Evolutionary conservation across 306 rosid species (phyloP).

Genomic region (Betula pendula): DNA sequence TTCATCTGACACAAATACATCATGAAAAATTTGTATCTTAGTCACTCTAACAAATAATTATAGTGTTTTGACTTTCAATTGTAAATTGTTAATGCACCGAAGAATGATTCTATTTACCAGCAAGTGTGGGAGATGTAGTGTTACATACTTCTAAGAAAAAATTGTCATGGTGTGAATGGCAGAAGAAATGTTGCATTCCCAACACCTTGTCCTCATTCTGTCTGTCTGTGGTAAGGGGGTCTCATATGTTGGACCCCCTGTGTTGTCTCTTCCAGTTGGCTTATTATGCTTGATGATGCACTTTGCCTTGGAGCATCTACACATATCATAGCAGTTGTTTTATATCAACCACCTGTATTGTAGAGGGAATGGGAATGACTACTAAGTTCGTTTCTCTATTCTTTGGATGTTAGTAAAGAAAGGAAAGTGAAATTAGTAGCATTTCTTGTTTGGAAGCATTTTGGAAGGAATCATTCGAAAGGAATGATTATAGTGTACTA

Average conservation of each 20-base stretch:
- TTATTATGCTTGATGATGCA: not conserved
- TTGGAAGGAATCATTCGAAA: not conserved
- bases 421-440: too few relatives aligned
- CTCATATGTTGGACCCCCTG: not conserved
- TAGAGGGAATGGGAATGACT: not conserved
- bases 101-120: constrained; percentile 15
- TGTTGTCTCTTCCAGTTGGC: not conserved
- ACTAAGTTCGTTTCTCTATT: not conserved
- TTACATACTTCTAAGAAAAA: not conserved
- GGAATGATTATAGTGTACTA: not conserved
- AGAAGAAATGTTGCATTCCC: not conserved
- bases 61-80: constrained; percentile 25
- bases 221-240: not conserved
- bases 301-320: not conserved
- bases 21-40: constrained; percentile 43
- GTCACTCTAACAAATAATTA: constrained; percentile 32
- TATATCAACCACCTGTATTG: not conserved
- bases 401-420: not conserved
- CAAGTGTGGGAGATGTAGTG: not conserved
- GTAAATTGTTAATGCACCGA: constrained; percentile 17
- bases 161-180: not conserved
- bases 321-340: not conserved
- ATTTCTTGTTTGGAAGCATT: not conserved
- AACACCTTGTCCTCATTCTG: not conserved
- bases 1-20: constrained; percentile 46